Base-by-base conservation (phyloP, 768 basidiomycete genomes). In the Mycena latifolia region DNA sequence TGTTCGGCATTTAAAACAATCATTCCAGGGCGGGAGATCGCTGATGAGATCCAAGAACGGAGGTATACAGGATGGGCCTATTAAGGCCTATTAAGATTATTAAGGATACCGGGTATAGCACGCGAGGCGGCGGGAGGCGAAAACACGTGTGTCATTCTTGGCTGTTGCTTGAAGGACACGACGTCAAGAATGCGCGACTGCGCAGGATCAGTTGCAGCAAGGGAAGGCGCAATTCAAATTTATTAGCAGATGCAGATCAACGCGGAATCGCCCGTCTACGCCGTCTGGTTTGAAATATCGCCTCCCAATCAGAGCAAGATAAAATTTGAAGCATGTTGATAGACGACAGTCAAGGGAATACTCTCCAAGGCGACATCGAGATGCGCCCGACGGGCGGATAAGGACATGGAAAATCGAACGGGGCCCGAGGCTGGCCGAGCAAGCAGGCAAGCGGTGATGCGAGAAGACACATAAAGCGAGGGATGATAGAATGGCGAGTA, bases 141-240 rank as follows among this genome's bases (percentile, higher is more conserved):
- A 28, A 60, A 60, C 50, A 47, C 58, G 50, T 59, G 47, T 33
- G 37, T 37, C 37, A 37, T 37, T 37, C 9, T 15, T 37, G 37
- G 9, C 8, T 6, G 5, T 14, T 27, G 22, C 33, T 7, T 35
- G 33, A 7, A 35, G 33, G 8, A n/a, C 35, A 31, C 29, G 62
- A 51, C 62, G 47, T 50, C 37, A 18, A 17, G 62, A 63, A 63
- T 63, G 62, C 28, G 39, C 62, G 62, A 63, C 24, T 33, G 22
- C 37, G 43, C 62, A 63, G 62, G 62, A 63, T 63, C 62, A 63
- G 46, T 4, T 28, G 45, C 37, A n/a, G 28, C 22, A 17, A 12
- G 41, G 18, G 11, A 7, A 14, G 20, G 24, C n/a, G 29, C 8
- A 25, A 59, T 37, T 22, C n/a, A n/a, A n/a, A n/a, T n/a, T n/a